Evolutionary conservation across 306 rosid genomes (phyloP).

Genomic region (Fragaria ananassa): DNA sequence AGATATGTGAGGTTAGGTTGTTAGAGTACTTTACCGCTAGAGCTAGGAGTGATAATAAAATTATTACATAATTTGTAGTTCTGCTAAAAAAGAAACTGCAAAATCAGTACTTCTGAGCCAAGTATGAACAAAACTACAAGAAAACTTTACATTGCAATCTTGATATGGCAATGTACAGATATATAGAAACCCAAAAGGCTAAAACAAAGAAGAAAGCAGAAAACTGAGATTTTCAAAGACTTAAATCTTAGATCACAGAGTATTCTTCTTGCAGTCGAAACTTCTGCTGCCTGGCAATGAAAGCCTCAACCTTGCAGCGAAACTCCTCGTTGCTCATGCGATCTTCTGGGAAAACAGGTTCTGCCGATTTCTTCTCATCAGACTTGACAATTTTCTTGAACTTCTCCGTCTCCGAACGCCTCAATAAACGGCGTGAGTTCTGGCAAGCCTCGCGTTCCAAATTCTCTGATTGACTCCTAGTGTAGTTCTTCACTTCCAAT

Average conservation of each 20-base stretch:
- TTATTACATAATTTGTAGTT: background rate
- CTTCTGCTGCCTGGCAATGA: slow-evolving; percentile 78
- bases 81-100: background rate
- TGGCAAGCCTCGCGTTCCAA: slow-evolving; percentile 16
- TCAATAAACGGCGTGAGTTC: slow-evolving; percentile 30
- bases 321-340: slow-evolving; percentile 76
- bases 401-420: slow-evolving; percentile 54
- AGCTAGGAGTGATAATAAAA: background rate
- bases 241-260: background rate
- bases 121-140: slow-evolving; percentile 4
- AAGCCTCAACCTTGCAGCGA: slow-evolving; percentile 67
- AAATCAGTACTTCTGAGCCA: background rate
- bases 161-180: slow-evolving; percentile 1
- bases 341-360: slow-evolving; percentile 45
- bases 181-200: background rate
- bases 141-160: background rate
- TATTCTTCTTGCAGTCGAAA: slow-evolving; percentile 50
- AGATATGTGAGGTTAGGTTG: background rate
- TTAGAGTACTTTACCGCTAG: background rate
- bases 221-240: background rate
- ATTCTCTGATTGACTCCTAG: slow-evolving; percentile 49
- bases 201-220: background rate
- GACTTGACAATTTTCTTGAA: slow-evolving; percentile 15
- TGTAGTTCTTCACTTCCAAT: slow-evolving; percentile 28
- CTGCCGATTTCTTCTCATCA: slow-evolving; percentile 10